Percentiles rank a stretch among this genome's conserved stretches.
phyloP scores from a whole-genome alignment of 129 eudicot species.

The Flaveria robusta region DNA sequence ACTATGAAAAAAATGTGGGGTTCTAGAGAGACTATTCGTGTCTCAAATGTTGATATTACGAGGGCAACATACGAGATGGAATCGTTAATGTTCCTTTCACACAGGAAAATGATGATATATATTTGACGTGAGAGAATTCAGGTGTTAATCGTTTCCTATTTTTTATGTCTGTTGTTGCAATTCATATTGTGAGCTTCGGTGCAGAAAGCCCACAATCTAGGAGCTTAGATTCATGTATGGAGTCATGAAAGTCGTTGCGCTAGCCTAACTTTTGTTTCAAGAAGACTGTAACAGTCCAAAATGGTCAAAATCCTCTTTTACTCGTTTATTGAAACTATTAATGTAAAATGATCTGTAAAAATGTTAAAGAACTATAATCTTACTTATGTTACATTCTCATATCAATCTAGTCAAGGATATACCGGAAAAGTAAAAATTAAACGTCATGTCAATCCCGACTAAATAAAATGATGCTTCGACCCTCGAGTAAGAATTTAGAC shows the following conservation, averaged over 20 bases:
- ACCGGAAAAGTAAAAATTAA: no score
- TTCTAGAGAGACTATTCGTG: conserved; percentile 52
- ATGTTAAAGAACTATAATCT: no score
- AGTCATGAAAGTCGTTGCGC: conserved; percentile 49
- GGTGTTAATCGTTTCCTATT: conserved; percentile 55
- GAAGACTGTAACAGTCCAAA: conserved; percentile 46
- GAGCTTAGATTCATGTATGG: conserved; percentile 62
- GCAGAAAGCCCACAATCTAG: conserved; percentile 57
- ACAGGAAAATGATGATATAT: conserved; percentile 53
- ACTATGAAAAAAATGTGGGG: conserved; percentile 45
- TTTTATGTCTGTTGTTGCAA: conserved; percentile 58
- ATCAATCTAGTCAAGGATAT: no score
- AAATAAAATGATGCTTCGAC: no score
- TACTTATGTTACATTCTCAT: no score
- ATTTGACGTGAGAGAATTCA: conserved; percentile 50
- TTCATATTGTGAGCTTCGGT: conserved; percentile 48
- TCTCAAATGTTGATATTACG: conserved; percentile 57
- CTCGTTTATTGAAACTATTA: conserved; percentile 69
- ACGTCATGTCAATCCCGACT: no score
- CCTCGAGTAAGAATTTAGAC: no score
- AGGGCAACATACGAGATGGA: conserved; percentile 57
- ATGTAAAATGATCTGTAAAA: no score
- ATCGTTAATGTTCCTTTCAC: conserved; percentile 49
- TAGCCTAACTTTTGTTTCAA: conserved; percentile 61
- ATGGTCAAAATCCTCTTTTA: conserved; percentile 52